Conservation (phyloP, 2,329 filamentous ascomycete genomes). For the Curvularia lunata region DNA sequence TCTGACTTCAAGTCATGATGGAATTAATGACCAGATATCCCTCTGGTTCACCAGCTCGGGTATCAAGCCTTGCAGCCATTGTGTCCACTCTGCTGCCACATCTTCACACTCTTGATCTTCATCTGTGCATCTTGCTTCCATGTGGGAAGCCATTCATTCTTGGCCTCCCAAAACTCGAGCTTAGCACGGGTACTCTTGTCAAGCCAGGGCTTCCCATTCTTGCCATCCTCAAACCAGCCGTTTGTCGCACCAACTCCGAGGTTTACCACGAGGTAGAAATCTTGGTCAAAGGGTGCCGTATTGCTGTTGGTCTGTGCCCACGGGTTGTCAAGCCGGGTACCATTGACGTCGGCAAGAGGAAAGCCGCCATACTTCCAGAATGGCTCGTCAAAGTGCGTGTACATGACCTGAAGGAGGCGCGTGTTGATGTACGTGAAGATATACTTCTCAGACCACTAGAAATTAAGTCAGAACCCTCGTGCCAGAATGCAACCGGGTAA, state of each 20-base stretch:
- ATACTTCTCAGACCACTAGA: slow-evolving; percentile 80
- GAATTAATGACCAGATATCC: too few relatives aligned
- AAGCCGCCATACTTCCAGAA: slow-evolving; percentile 75
- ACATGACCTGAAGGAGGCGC: slow-evolving; percentile 79
- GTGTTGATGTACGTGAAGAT: slow-evolving; percentile 86
- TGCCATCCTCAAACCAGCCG: slow-evolving; percentile 81
- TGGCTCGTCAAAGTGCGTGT: slow-evolving; percentile 71
- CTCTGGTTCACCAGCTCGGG: neutral
- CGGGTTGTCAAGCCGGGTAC: slow-evolving; percentile 66
- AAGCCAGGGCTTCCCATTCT: slow-evolving; percentile 78
- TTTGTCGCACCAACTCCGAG: slow-evolving; percentile 79
- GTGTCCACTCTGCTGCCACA: slow-evolving; percentile 58
- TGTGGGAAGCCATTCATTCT: slow-evolving; percentile 70
- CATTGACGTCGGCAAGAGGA: slow-evolving; percentile 67
- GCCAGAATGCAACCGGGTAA: neutral
- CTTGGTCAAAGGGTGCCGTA: slow-evolving; percentile 75
- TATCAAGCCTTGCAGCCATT: slow-evolving; percentile 50
- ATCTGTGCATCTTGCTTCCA: slow-evolving; percentile 70
- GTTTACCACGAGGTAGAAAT: slow-evolving; percentile 78
- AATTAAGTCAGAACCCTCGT: slow-evolving; percentile 8
- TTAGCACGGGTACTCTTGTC: slow-evolving; percentile 70
- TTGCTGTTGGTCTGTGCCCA: slow-evolving; percentile 68
- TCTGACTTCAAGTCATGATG: neutral
- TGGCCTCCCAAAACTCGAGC: slow-evolving; percentile 77
- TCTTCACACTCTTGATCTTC: slow-evolving; percentile 70